phyloP scores from a whole-genome alignment of 2,329 filamentous ascomycete genomes.

The Penicillium sp. region DNA sequence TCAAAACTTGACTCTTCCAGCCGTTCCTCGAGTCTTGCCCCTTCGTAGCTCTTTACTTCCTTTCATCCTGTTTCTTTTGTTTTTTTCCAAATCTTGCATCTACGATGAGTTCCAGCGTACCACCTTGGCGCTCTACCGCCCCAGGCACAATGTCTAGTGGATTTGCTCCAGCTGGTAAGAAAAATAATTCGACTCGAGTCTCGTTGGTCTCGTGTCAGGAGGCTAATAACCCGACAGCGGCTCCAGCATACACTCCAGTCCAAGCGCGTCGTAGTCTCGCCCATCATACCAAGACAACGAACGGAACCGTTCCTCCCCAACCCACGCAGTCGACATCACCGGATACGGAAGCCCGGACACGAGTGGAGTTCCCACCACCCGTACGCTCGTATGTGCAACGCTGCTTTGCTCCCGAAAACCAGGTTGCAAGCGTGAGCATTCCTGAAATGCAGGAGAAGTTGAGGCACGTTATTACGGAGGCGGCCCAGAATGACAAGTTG shows the following conservation, averaged over 20 bases:
- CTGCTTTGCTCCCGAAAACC: conserved; percentile 75
- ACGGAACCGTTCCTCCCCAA: conserved; percentile 26
- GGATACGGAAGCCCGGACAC: conserved; percentile 47
- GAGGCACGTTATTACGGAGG: conserved; percentile 79
- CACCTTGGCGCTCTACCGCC: conserved; percentile 41
- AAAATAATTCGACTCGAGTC: neutral
- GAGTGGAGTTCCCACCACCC: conserved; percentile 75
- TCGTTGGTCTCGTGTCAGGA: neutral
- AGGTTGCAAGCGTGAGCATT: conserved; percentile 61
- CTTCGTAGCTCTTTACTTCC: conserved; percentile 18
- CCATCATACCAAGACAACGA: conserved; percentile 35
- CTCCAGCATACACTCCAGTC: conserved; percentile 61
- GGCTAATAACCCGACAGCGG: conserved; percentile 32
- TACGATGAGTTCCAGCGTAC: conserved; percentile 41
- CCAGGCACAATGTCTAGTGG: conserved; percentile 31
- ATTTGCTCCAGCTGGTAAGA: conserved; percentile 37
- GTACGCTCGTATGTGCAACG: conserved; percentile 87
- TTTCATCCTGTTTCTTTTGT: conserved; percentile 16
- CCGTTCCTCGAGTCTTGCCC: conserved; percentile 6
- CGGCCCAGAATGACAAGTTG: conserved; percentile 71
- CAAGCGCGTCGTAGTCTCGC: conserved; percentile 62
- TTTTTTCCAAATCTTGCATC: conserved; percentile 19
- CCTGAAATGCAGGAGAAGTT: conserved; percentile 79
- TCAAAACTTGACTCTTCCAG: neutral
- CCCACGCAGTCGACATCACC: conserved; percentile 28